These are phyloP conservation scores for Tetracentron sinense DNA, from an alignment of 164 flowering plant species.

Conservation along the genomic window DNA sequence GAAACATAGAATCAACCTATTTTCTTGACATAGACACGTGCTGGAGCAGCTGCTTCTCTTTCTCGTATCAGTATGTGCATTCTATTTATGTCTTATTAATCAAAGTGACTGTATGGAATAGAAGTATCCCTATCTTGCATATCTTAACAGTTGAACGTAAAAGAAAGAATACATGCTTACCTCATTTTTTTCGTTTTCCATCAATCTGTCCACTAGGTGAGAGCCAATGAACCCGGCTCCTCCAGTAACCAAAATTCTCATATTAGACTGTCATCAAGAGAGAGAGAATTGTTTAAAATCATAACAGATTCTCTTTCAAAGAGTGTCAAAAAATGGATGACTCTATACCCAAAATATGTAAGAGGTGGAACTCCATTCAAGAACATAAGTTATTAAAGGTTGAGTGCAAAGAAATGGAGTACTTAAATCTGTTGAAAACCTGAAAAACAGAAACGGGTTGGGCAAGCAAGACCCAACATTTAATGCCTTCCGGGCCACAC, in stretches of 20 bases:
- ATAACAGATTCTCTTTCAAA: not conserved
- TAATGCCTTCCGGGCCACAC: no score
- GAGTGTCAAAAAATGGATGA: not conserved
- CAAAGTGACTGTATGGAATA: no score
- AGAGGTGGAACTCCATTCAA: not conserved
- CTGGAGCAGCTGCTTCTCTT: not conserved
- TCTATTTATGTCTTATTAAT: no score
- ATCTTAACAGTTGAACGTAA: not conserved
- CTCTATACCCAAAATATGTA: not conserved
- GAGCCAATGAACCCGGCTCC: conserved; percentile 78
- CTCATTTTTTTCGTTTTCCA: conserved; percentile 70
- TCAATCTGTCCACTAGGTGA: conserved; percentile 59
- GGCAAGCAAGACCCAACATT: no score
- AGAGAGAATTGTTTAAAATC: not conserved
- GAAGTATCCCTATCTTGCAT: no score
- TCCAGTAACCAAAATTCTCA: conserved; percentile 63
- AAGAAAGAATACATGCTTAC: conserved; percentile 18
- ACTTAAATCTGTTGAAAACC: no score
- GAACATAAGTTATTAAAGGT: no score
- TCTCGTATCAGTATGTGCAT: no score
- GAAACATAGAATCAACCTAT: no score
- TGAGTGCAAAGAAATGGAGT: no score
- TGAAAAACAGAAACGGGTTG: no score
- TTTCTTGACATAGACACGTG: not conserved
- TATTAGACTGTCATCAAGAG: conserved; percentile 42